phyloP scores from a whole-genome alignment of 106 monocot species.

The Cymbidium sinense region DNA sequence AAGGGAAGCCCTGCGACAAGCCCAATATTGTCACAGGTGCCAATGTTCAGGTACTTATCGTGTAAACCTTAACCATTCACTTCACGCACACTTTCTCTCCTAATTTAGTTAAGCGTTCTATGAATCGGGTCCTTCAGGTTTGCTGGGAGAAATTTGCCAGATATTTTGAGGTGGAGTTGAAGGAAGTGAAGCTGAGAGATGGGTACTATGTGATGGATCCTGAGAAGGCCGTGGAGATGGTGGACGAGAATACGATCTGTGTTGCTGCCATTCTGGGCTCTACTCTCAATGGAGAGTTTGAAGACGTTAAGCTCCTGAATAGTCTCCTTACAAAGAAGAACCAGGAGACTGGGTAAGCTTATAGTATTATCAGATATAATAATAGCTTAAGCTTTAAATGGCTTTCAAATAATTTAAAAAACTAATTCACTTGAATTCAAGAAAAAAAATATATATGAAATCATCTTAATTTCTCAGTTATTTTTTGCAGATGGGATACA shows the following conservation, averaged over 20 bases:
- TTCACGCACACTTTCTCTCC: background rate
- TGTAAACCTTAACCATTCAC: background rate
- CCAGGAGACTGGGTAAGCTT: slow-evolving; percentile 37
- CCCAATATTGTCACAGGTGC: slow-evolving; percentile 79
- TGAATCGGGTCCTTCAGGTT: slow-evolving; percentile 22
- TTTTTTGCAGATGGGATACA: slow-evolving; percentile 56
- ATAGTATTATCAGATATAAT: background rate
- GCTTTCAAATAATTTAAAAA: no score
- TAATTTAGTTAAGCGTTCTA: no score
- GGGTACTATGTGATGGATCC: slow-evolving; percentile 81
- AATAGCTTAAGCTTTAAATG: no score
- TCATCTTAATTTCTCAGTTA: background rate
- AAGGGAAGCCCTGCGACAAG: slow-evolving; percentile 57
- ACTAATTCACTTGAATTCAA: no score
- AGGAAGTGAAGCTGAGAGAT: slow-evolving; percentile 59
- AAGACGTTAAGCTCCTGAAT: slow-evolving; percentile 64
- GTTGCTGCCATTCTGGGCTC: slow-evolving; percentile 71
- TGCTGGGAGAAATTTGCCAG: slow-evolving; percentile 72
- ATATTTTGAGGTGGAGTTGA: slow-evolving; percentile 72
- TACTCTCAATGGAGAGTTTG: slow-evolving; percentile 70
- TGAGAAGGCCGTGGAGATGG: slow-evolving; percentile 50
- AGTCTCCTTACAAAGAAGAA: slow-evolving; percentile 52
- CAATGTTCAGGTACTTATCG: slow-evolving; percentile 47
- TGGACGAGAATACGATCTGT: slow-evolving; percentile 71
- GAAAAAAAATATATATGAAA: no score